Evolutionary conservation across 2,329 filamentous ascomycete genomes (phyloP), one percentile per base, ranked within the genome.

Genomic region (Fusarium albosuccineum): DNA sequence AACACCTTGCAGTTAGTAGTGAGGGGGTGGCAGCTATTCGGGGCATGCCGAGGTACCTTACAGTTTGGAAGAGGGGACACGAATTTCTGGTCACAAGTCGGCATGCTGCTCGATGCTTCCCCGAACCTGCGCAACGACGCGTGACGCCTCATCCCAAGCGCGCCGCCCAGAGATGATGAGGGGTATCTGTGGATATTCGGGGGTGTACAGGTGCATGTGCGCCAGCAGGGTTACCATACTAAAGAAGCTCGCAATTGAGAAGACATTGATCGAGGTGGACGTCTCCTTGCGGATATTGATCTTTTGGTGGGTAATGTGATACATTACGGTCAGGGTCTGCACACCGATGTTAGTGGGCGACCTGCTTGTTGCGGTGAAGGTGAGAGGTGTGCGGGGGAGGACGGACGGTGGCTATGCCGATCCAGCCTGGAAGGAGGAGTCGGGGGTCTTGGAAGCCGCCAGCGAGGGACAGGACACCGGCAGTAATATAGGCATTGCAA

Each of bases 221-320:
- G 88, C 79, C 17, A 94, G 82, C 51, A 94, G 79, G 10, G 86
- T 86, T 54, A 89, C 85, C 89, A 94, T 92, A 79, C 87, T 92
- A 71, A 92, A 85, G 79, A 92, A 93, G 79, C 89, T 92, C 37
- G 91, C 89, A 65, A 92, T 87, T 52, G 90, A 92, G 75, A 94
- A 92, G 67, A 93, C 89, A 70, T 89, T 89, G 66, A 94, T 86
- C n/a, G 91, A 92, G 9, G 91, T 91, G 46, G 89, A 89, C 1
- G 91, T 94, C 80, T 93, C 91, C 74, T 92, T 92, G 73, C 90
- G 88, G 71, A 94, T 94, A 73, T 89, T 92, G 75, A 93, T 91
- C 74, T 91, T 91, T 70, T 91, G 89, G 77, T 94, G 90, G 13
- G 90, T 92, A 63, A 91, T 83, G 76, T 94, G 91, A 79, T 94